Conservation (phyloP, 73 alveolate species). For the Paramecium biaurelia region DNA sequence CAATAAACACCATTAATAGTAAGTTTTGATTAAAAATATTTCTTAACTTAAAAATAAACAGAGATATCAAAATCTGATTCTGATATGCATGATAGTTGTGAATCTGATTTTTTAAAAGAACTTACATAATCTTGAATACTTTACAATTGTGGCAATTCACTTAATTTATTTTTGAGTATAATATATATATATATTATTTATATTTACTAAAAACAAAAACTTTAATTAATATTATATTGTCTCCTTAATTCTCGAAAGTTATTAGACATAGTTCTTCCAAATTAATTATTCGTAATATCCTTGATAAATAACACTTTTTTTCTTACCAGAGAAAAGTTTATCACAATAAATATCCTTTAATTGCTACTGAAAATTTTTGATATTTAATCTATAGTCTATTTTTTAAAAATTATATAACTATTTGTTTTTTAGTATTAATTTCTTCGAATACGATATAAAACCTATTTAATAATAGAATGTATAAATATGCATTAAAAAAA, state of each 20-base stretch:
- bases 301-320: too few relatives aligned
- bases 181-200: not conserved
- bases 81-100: constrained; percentile 46
- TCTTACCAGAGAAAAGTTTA: too few relatives aligned
- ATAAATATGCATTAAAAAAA: not conserved
- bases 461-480: not conserved
- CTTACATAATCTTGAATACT: not conserved
- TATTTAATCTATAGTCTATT: too few relatives aligned
- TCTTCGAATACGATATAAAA: not conserved
- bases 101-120: constrained; percentile 42
- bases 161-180: not conserved
- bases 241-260: not conserved
- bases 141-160: not conserved
- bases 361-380: too few relatives aligned
- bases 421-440: not conserved
- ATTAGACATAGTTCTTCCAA: too few relatives aligned
- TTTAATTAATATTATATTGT: not conserved
- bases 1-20: not conserved
- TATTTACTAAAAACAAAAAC: not conserved
- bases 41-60: not conserved
- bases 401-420: too few relatives aligned
- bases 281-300: too few relatives aligned
- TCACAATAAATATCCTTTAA: too few relatives aligned
- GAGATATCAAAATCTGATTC: not conserved
- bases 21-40: constrained; percentile 42